Base-by-base conservation (phyloP, 176 grass and related monocot species). In the Thalia dealbata region DNA sequence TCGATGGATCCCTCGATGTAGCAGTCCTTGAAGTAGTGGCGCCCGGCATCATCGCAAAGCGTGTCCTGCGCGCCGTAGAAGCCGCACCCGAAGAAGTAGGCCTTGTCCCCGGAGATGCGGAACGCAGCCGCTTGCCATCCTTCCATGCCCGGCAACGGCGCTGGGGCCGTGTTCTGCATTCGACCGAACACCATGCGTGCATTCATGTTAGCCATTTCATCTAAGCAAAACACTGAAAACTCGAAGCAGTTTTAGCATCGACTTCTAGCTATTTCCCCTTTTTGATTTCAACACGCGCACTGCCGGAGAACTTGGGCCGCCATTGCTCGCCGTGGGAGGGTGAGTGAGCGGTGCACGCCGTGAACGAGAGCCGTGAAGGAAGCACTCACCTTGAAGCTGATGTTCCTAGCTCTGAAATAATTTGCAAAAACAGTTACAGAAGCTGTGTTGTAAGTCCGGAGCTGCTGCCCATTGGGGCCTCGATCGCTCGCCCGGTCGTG, bases 61-160 rank as follows among this genome's bases (percentile, higher is more conserved):
- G 95, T 97, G 87, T 97, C 95, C 87, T 97, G 95, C 25, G 95
- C 95, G 72, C 90, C 95, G 80, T 93, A 84, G 87, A 97, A 97
- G 50, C 95, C 95, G 71, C 95, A 97, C 1, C 95, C 95, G 59
- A 77, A 84, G 78, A 97, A 93, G 81, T 91, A 97, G 65, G 87
- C 90, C 81, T 92, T 97, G 82, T 97, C 95, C 50, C 95, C 87
- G 18, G 90, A 97, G 70, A 93, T 93, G 60, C 95, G 84, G 85
- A 97, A 92, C 58, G 95, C 90, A 50, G 88, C 95, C 24, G 95
- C 95, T 81, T 97, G 95, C 45, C 90, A 84, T 19, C 95, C 95
- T 78, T 93, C 42, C 90, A 88, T 81, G 65, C 95, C 95, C 15
- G 95, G 87, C 76, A 88, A 66, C 13, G 95, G 95, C 44, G 90